Evolutionary conservation across 2,329 filamentous ascomycete genomes (phyloP).

Genomic region (Atkinsonella texensis): DNA sequence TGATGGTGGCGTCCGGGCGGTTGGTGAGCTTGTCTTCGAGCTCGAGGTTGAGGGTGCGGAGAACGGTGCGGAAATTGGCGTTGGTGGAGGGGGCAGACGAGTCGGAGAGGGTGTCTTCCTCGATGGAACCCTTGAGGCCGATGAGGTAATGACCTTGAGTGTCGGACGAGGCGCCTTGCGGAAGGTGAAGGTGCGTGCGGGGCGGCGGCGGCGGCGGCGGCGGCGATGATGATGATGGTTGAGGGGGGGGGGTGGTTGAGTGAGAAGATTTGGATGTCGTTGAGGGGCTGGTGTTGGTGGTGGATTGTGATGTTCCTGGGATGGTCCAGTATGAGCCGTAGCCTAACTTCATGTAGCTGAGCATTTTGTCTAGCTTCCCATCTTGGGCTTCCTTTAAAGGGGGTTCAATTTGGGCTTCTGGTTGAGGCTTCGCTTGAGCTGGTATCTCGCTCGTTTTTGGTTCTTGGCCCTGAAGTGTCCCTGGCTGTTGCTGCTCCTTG

Average conservation of each 20-base stretch:
- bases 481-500: background rate
- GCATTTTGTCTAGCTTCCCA: constrained; percentile 40
- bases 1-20: constrained; percentile 31
- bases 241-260: background rate
- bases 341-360: constrained; percentile 54
- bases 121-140: constrained; percentile 54
- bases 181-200: constrained; percentile 5
- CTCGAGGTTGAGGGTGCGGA: constrained; percentile 58
- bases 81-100: constrained; percentile 15
- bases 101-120: constrained; percentile 27
- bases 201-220: background rate
- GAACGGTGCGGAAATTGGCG: constrained; percentile 41
- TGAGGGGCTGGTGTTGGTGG: constrained; percentile 7
- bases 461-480: background rate
- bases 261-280: constrained; percentile 2
- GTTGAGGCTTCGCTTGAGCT: background rate
- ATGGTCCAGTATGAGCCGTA: constrained; percentile 57
- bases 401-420: background rate
- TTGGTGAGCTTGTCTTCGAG: constrained; percentile 31
- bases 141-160: constrained; percentile 46
- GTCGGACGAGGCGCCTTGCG: constrained; percentile 15
- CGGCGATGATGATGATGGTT: background rate
- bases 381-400: constrained; percentile 15
- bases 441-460: background rate
- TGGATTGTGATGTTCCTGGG: constrained; percentile 13